A percentile compares a stretch with the other conserved stretches of the same genome.
These are phyloP conservation scores for Fusarium nanum DNA, from an alignment of 2,329 filamentous ascomycete genomes.

Conservation along the genomic window DNA sequence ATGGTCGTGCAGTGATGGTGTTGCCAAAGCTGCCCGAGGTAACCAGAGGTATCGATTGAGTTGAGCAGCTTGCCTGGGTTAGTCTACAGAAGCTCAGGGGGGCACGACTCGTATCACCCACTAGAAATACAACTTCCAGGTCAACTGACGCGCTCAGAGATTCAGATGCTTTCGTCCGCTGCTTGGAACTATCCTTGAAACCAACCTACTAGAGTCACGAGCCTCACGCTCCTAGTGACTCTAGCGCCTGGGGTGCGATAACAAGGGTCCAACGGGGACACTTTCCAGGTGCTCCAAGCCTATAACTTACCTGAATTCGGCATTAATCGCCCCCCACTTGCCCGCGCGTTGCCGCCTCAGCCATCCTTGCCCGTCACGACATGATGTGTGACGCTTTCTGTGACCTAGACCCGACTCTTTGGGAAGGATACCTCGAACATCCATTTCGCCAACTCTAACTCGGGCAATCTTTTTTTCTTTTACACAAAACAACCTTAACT, in stretches of 20 bases:
- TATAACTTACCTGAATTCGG: constrained; percentile 19
- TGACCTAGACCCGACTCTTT: constrained; percentile 44
- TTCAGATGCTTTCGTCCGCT: constrained; percentile 19
- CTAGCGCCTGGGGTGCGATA: constrained; percentile 25
- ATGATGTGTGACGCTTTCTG: constrained; percentile 38
- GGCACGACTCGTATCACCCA: constrained; percentile 30
- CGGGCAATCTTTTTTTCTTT: constrained; percentile 11
- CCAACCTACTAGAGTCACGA: constrained; percentile 36
- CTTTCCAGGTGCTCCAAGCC: constrained; percentile 22
- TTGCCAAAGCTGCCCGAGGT: constrained; percentile 14
- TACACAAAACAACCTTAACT: constrained; percentile 2
- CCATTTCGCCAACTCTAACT: constrained; percentile 23
- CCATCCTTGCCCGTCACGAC: constrained; percentile 38
- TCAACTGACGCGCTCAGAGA: constrained; percentile 44
- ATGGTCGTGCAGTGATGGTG: constrained; percentile 30
- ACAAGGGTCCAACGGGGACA: constrained; percentile 20
- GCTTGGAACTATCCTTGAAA: constrained; percentile 34
- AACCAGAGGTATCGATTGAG: constrained; percentile 34
- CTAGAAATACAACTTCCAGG: constrained; percentile 33
- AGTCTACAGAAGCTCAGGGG: constrained; percentile 11
- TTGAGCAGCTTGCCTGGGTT: neutral
- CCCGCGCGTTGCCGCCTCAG: constrained; percentile 42
- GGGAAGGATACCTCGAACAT: constrained; percentile 39
- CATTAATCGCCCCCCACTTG: constrained; percentile 17
- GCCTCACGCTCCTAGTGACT: constrained; percentile 32